Base-by-base conservation (phyloP, 139 green algal species). In the Raphidocelis subcapitata region DNA sequence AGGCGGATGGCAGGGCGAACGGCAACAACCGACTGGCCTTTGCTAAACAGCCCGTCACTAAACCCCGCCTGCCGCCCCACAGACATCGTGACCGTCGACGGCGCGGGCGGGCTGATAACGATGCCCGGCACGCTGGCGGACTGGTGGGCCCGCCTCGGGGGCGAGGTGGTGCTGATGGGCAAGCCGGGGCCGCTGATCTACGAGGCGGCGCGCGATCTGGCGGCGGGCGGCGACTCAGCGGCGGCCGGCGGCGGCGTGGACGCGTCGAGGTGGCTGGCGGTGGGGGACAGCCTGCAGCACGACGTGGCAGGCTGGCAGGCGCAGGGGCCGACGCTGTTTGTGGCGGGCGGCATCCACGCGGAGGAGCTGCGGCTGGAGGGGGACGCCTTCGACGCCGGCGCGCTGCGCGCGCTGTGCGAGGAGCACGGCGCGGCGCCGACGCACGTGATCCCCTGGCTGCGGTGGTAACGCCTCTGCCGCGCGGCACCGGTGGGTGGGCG, bases 111-210 rank as follows among this genome's bases (percentile, higher is more conserved):
- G 23, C 85, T 95, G 32, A 47, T 85, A 3, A 54, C 72, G 10
- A 97, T 95, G 92, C 92, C 92, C 8, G 92, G 92, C 33, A 89
- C 77, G 5, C 63, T 97, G n/a, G 90, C 82, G 0, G 32, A 62
- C 23, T 85, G 44, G 35, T 97, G 94, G 62, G 24, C 65, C 5
- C 64, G 80, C 18, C 63, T 85, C 32, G 87, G 82, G 0, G 89
- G 86, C 1, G 23, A 72, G 32, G 80, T 91, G 37, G 36, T 77
- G 21, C 69, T 93, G 26, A 92, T 96, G 88, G 92, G 92, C 44
- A 97, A 97, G 84, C 92, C 92, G 0, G 80, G 74, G 16, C 55
- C 81, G 8, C 77, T 94, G 10, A 93, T 97, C 12, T 96, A 95
- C 74, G 2, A 84, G 15, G 75, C 47, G 1, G 84, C 87, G 3